Percentiles rank a stretch among this genome's conserved stretches.
Evolutionary conservation across 2,329 filamentous ascomycete genomes (phyloP).

Genomic region (Lachnellula willkommii): DNA sequence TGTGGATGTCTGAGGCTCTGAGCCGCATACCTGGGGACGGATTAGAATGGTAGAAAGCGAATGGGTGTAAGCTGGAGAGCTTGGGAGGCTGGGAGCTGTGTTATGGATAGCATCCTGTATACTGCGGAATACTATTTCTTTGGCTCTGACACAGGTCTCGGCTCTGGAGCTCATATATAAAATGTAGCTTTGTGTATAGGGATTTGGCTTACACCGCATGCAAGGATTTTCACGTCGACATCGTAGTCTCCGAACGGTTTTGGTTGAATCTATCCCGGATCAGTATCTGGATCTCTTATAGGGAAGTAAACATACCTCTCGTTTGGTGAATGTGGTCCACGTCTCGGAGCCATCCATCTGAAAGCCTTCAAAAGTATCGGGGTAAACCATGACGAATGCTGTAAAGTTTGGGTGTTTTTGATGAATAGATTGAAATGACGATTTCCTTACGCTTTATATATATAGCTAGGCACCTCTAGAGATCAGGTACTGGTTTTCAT

Average conservation of each 20-base stretch:
- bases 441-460: neutral
- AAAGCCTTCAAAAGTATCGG: constrained; percentile 54
- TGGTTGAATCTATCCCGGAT: constrained; percentile 43
- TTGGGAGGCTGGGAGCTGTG: too few species aligned
- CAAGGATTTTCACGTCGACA: constrained; percentile 78
- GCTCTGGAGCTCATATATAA: too few species aligned
- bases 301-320: constrained; percentile 4
- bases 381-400: constrained; percentile 27
- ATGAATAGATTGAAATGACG: too few species aligned
- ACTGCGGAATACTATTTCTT: too few species aligned
- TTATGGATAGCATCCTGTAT: too few species aligned
- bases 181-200: neutral
- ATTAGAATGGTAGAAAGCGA: too few species aligned
- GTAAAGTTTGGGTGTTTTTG: too few species aligned
- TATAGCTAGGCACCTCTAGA: neutral
- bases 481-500: neutral
- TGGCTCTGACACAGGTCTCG: too few species aligned
- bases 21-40: constrained; percentile 48
- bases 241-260: constrained; percentile 85
- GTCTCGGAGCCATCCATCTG: constrained; percentile 37
- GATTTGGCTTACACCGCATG: constrained; percentile 50
- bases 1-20: constrained; percentile 66
- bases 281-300: neutral
- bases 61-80: too few species aligned
- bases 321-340: constrained; percentile 12